Base-by-base conservation (phyloP, 2,329 filamentous ascomycete species). In the Pseudopithomyces maydicus region DNA sequence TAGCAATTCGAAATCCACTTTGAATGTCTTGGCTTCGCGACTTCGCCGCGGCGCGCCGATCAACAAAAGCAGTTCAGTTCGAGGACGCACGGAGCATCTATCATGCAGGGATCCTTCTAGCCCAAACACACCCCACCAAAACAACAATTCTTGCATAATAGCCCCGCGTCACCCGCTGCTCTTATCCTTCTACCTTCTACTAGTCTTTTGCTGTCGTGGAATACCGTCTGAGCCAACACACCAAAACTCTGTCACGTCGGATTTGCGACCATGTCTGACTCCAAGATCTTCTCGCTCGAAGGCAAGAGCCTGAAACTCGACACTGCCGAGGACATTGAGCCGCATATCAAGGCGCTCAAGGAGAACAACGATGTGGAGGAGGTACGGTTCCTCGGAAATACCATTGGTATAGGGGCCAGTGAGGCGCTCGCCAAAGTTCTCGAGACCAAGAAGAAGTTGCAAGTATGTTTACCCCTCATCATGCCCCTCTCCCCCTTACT, bases 291-390 rank as follows among this genome's bases (percentile, higher is more conserved):
- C 80, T 93, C 92, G 67, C 87, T 98, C 66, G 91, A 96, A 78
- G 92, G 91, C 78, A 95, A 90, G 81, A 90, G 90, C 71, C 85
- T 98, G 69, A 97, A 97, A 83, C 90, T 99, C 73, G 89, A 96
- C 81, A 91, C 89, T 39, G 91, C 91, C 50, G 89, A 87, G 63
- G 92, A 98, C 77, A 85, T 98, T 59, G 90, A 95, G 77, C 82
- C 90, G 64, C 89, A 97, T 77, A 90, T 97, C 71, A 85, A 88
- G 66, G 84, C 85, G 48, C 86, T 99, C 59, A 82, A 86, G 61
- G 85, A 87, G 56, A 89, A 88, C 79, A 79, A 85, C 54, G 85
- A 92, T 70, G 84, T 96, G 55, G 92, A 96, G 74, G 92, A 97
- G 77, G 87, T 99, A 65, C 87, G 87, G 66, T 84, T 99, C 45